phyloP scores from a whole-genome alignment of 257 asterid species.

The Marsdenia floribunda region DNA sequence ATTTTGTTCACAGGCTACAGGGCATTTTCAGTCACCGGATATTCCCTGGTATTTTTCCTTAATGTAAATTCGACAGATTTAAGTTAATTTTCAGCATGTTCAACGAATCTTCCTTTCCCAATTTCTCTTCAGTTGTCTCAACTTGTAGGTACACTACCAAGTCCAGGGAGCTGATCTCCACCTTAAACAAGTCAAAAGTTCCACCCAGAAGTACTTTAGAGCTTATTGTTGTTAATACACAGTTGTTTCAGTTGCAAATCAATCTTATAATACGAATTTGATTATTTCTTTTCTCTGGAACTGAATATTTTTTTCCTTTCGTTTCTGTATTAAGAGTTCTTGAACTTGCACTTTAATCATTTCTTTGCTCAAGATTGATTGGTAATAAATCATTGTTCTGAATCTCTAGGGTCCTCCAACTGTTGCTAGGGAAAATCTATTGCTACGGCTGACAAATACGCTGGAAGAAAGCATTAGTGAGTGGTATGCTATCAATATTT shows the following conservation, averaged over 20 bases:
- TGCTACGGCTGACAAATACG: conserved; percentile 41
- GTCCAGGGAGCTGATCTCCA: conserved; percentile 33
- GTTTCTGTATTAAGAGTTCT: too few species aligned
- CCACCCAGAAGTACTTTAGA: conserved; percentile 42
- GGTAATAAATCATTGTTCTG: neutral
- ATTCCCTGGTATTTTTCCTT: conserved; percentile 48
- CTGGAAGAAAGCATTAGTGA: conserved; percentile 42
- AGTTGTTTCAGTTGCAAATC: conserved; percentile 44
- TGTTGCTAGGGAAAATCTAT: conserved; percentile 29
- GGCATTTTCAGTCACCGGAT: conserved; percentile 30
- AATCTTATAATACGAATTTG: neutral
- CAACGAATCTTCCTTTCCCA: conserved; percentile 10
- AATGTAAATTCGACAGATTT: neutral
- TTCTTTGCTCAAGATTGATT: neutral
- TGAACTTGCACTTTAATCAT: too few species aligned
- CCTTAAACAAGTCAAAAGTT: conserved; percentile 27
- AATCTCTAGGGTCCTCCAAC: conserved; percentile 36
- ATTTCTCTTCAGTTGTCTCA: conserved; percentile 14
- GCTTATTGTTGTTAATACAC: conserved; percentile 44
- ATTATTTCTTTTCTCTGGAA: too few species aligned
- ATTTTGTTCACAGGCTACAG: conserved; percentile 44
- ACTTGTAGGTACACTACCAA: conserved; percentile 50
- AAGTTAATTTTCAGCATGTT: conserved; percentile 6
- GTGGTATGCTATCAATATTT: conserved; percentile 33
- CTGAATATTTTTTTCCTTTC: too few species aligned